Evolutionary conservation across 306 rosid species (phyloP).

Genomic region (Glycine latifolia): DNA sequence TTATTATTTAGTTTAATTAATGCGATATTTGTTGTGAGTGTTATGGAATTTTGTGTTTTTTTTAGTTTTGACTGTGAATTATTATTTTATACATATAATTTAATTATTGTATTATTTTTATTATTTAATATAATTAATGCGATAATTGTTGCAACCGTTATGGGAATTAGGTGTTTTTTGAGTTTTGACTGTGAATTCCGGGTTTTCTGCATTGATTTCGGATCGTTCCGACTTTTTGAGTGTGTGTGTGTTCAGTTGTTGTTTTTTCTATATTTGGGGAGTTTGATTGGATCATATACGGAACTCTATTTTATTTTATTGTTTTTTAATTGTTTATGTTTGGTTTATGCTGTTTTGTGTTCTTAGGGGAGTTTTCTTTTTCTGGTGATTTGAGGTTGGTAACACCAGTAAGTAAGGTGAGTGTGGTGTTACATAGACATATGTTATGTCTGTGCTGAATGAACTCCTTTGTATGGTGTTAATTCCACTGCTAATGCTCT

Average conservation of each 20-base stretch:
- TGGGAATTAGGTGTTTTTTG: neutral
- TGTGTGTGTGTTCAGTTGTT: neutral
- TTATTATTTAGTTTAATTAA: neutral
- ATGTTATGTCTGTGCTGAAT: constrained; percentile 11
- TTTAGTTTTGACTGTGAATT: constrained; percentile 40
- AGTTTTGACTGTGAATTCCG: constrained; percentile 46
- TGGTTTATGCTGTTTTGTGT: constrained; percentile 38
- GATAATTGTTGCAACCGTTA: neutral
- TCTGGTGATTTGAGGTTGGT: constrained; percentile 39
- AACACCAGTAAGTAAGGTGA: neutral
- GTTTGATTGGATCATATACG: constrained; percentile 23
- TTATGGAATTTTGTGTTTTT: neutral
- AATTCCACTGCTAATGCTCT: constrained; percentile 7
- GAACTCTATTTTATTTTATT: no score
- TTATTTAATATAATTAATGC: neutral
- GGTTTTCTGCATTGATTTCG: constrained; percentile 42
- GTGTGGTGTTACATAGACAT: neutral
- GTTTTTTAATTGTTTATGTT: neutral
- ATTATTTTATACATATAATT: neutral
- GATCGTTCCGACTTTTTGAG: constrained; percentile 46
- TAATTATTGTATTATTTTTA: no score
- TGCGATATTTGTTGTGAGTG: neutral
- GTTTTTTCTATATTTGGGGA: constrained; percentile 10
- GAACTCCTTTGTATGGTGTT: constrained; percentile 31
- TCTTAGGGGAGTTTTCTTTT: constrained; percentile 14